Conservation (phyloP, 2,329 filamentous ascomycete genomes). For the Pseudocercospora cruenta region DNA sequence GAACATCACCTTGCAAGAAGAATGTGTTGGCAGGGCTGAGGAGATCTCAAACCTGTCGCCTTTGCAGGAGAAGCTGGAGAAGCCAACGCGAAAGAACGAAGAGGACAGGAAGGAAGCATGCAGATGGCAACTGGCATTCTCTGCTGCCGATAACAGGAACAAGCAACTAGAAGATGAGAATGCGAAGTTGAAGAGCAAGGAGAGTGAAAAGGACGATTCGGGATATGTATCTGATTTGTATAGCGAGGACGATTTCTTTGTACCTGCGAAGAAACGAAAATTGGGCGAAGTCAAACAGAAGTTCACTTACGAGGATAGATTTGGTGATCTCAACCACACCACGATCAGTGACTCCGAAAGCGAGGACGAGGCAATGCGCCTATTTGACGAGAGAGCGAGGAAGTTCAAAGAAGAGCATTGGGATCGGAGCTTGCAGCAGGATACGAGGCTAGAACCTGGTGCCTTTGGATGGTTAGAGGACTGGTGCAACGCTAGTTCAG, state of each 20-base stretch:
- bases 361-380: background rate
- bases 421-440: background rate
- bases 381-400: background rate
- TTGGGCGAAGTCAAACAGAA: background rate
- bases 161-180: background rate
- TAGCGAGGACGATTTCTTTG: background rate
- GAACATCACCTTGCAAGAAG: background rate
- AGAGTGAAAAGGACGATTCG: background rate
- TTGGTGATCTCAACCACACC: background rate
- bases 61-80: background rate
- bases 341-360: background rate
- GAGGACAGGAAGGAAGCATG: background rate
- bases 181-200: background rate
- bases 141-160: background rate
- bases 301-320: background rate
- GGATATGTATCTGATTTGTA: background rate
- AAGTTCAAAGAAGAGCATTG: background rate
- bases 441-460: background rate
- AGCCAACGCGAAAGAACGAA: background rate
- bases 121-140: background rate
- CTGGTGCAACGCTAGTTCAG: constrained; percentile 1
- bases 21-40: background rate
- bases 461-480: constrained; percentile 1
- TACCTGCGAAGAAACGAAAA: background rate
- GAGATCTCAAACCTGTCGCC: background rate